Base-by-base conservation (phyloP, 805 yeast species). In the Metschnikowia dekortorum region DNA sequence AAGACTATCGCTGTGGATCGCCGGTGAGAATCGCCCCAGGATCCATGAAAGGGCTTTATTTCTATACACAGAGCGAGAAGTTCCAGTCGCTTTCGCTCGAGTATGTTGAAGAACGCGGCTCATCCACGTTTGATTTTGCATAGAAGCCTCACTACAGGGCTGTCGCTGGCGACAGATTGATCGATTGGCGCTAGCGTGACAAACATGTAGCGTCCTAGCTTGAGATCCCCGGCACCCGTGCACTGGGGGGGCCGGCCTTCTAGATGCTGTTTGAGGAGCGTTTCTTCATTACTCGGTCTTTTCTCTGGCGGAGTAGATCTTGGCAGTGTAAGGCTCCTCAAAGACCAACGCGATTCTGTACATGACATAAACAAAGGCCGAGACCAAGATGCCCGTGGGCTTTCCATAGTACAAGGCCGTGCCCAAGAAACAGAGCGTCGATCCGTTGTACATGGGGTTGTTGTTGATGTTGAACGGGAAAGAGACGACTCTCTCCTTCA, bases 391-490 rank as follows among this genome's bases (percentile, higher is more conserved):
- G 28, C 99, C 99, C 1, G 96, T 86, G 32, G 97, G 95, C 67
- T 90, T 91, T 31, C 85, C 97, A 65, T 81, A 83, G 80, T 84
- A 86, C 57, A 94, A 75, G 3, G 96, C 92, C 39, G 95, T 84
- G 40, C 97, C 99, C 63, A 94, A 72, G 76, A 94, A 94, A 47
- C 95, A 83, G 57, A 92, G 72, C 22, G 91, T 81, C 8, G 96
- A 87, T 13, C 99, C 99, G 63, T 87, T 85, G 70, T 94, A 94
- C 99, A 94, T 94, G 56, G 99, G 99, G 69, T 94, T 92, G 62
- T 89, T 85, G 56, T 84, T 79, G 50, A 91, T 82, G 61, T 84
- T 91, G 79, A 94, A 94, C 13, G 99, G 99, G 79, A 94, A 94
- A 1, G 87, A 83, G 14, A 92, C 85, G 52, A 94, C 96, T 63